These are phyloP conservation scores for Talaromyces rugulosus DNA, from an alignment of 2,329 filamentous ascomycete genomes.

Conservation along the genomic window DNA sequence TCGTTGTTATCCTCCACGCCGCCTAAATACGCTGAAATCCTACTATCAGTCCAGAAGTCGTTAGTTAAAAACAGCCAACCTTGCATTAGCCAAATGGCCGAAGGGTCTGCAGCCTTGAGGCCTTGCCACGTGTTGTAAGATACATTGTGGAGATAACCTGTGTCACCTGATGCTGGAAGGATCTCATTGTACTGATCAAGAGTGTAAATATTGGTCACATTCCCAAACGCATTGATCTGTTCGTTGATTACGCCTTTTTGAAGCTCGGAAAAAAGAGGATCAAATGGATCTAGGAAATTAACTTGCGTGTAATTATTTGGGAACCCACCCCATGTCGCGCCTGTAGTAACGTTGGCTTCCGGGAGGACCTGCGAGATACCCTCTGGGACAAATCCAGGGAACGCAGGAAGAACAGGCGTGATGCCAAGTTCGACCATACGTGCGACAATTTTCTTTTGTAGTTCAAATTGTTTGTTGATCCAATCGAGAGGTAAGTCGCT, in stretches of 20 bases:
- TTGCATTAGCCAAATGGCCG: conserved; percentile 52
- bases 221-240: conserved; percentile 44
- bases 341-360: conserved; percentile 41
- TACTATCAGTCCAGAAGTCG: conserved; percentile 46
- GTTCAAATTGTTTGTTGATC: conserved; percentile 45
- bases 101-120: conserved; percentile 46
- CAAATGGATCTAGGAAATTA: conserved; percentile 46
- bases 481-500: conserved; percentile 41
- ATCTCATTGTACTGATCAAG: conserved; percentile 54
- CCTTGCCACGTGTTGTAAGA: conserved; percentile 40
- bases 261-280: conserved; percentile 39
- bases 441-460: conserved; percentile 43
- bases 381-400: conserved; percentile 48
- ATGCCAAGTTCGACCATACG: conserved; percentile 52
- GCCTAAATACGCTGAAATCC: conserved; percentile 47
- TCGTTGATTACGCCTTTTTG: conserved; percentile 46
- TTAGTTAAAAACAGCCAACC: conserved; percentile 50
- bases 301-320: conserved; percentile 40
- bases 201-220: conserved; percentile 47
- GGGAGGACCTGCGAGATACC: conserved; percentile 40
- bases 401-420: conserved; percentile 49
- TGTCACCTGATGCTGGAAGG: conserved; percentile 42
- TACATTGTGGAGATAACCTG: conserved; percentile 37
- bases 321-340: conserved; percentile 43
- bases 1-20: conserved; percentile 41